Base-by-base conservation (phyloP, 768 basidiomycete species). In the Glaciozyma martinii region DNA sequence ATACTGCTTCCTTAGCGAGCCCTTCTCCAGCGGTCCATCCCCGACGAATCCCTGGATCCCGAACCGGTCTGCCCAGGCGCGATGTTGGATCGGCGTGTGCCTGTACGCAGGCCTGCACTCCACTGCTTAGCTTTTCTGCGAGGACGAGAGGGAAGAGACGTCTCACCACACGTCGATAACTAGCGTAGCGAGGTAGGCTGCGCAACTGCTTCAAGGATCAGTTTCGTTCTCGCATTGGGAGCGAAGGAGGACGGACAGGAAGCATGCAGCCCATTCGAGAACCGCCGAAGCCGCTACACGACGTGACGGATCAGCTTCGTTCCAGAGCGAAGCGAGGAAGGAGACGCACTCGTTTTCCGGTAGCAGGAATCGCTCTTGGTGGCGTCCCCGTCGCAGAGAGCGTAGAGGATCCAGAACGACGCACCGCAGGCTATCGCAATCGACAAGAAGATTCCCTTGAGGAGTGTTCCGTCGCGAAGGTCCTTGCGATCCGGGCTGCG, bases 401-500 rank as follows among this genome's bases (percentile, higher is more conserved):
- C n/a, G 46, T 33, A 25, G 5, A 65, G 27, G 21, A 49, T 1
- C 30, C 43, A 40, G 53, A 62, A 59, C 1, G 30, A 25, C 1
- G 37, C 12, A 1, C 63, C 67, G n/a, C 57, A 56, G 6, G 29
- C 37, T 0, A 53, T 16, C 12, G 61, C 44, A 27, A 65, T 23
- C 6, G 23, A 29, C 21, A 64, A 27, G n/a, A 59, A 52, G 33
- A 37, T 56, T 30, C 57, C 59, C 23, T 68, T 68, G 44, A 65
- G 58, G 13, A 56, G 30, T 3, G 61, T 37, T 1, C 61, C 67
- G 0, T 42, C 61, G 49, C 47, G 56, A 10, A 68, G 55, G 53
- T 65, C 63, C 40, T 62, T 32, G 0, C 67, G 67, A 50, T 68
- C 67, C 0, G 67, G 67, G 27, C 67, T 68, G 18, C 12, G 46